A percentile compares a stretch with the other conserved stretches of the same genome.
Evolutionary conservation across 176 grass and related monocot genomes (phyloP).

Genomic region (Carex parvula): DNA sequence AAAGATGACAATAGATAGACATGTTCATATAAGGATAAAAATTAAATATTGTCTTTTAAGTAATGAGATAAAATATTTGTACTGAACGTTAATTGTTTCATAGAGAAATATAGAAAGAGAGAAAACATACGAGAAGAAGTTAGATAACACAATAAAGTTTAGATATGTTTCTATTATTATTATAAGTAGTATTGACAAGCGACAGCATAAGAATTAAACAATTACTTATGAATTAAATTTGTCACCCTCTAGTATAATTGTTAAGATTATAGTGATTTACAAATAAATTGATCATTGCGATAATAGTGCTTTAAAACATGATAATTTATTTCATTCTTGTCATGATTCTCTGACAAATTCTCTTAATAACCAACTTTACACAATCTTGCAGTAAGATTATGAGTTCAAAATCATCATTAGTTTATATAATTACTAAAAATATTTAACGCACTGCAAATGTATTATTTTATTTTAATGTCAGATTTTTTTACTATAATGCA

Average conservation of each 20-base stretch:
- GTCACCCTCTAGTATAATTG: background rate
- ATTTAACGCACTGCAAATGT: too few relatives aligned
- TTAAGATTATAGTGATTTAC: background rate
- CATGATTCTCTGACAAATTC: too few relatives aligned
- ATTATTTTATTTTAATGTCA: too few relatives aligned
- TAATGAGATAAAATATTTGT: background rate
- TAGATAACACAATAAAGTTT: background rate
- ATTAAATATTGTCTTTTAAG: background rate
- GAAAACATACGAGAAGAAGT: background rate
- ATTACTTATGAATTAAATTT: background rate
- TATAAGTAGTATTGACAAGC: background rate
- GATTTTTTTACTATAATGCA: background rate
- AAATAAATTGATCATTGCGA: background rate
- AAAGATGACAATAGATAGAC: background rate
- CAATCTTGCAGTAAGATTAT: background rate
- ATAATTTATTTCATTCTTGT: too few relatives aligned
- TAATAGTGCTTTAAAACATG: too few relatives aligned
- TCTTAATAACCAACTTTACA: too few relatives aligned
- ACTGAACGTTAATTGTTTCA: background rate
- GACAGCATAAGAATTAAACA: background rate
- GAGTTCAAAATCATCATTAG: background rate
- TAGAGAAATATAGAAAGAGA: background rate
- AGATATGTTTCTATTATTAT: background rate
- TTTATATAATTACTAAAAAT: too few relatives aligned
- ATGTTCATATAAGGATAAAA: background rate